Evolutionary conservation across 2,329 filamentous ascomycete species (phyloP).

Genomic region (Scleromitrula shiraiana): DNA sequence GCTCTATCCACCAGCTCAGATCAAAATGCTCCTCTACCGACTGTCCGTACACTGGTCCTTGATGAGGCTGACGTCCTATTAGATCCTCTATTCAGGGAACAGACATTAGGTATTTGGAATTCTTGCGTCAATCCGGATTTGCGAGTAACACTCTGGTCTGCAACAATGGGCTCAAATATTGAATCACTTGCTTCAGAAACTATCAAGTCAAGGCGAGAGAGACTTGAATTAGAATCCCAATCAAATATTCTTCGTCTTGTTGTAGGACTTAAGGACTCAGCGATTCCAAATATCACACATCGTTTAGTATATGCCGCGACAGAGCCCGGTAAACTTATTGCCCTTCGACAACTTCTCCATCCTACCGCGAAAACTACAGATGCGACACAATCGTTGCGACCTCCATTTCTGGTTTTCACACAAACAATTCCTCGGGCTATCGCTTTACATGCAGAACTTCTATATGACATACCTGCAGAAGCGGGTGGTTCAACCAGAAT

Average conservation of each 20-base stretch:
- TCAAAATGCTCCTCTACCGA: constrained; percentile 47
- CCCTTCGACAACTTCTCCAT: constrained; percentile 80
- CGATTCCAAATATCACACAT: constrained; percentile 86
- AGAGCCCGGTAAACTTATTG: constrained; percentile 88
- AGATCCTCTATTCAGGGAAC: constrained; percentile 81
- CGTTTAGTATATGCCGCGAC: constrained; percentile 85
- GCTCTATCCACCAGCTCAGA: constrained; percentile 46
- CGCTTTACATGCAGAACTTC: constrained; percentile 79
- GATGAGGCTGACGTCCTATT: constrained; percentile 95
- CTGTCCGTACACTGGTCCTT: constrained; percentile 67
- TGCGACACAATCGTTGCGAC: constrained; percentile 48
- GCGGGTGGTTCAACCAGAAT: constrained; percentile 79
- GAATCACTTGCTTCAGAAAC: constrained; percentile 70
- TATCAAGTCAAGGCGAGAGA: constrained; percentile 46
- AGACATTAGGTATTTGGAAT: constrained; percentile 78
- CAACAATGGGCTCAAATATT: constrained; percentile 91
- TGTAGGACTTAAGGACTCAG: constrained; percentile 93
- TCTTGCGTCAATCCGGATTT: constrained; percentile 65
- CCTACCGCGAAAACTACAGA: constrained; percentile 53
- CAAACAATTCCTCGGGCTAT: constrained; percentile 89
- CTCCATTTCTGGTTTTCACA: constrained; percentile 91
- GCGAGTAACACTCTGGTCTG: constrained; percentile 81
- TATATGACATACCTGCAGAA: constrained; percentile 86
- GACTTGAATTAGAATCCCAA: constrained; percentile 29
- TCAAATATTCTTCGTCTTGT: constrained; percentile 71